Evolutionary conservation across 2,329 filamentous ascomycete species (phyloP).

Genomic region (Cercospora sp.): DNA sequence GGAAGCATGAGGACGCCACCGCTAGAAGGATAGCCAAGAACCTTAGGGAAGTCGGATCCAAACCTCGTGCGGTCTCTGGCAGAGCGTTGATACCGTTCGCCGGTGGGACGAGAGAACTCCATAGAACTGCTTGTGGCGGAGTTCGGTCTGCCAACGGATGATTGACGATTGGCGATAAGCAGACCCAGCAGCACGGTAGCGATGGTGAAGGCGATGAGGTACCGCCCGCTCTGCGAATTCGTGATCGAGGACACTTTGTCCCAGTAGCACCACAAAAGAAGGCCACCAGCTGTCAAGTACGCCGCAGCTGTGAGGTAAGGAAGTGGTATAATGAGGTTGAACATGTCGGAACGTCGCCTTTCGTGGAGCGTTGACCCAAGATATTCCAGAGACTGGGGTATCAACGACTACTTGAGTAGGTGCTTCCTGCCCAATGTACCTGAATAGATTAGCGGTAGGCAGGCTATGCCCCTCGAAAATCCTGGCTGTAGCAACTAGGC

Average conservation of each 20-base stretch:
- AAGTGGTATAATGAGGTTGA: background rate
- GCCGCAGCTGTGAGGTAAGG: background rate
- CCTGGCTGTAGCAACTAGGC: background rate
- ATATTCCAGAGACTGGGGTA: no score
- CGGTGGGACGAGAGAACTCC: no score
- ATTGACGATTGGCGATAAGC: no score
- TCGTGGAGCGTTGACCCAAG: background rate
- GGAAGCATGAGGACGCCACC: background rate
- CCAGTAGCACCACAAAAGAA: conserved; percentile 2
- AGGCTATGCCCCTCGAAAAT: background rate
- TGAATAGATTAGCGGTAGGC: background rate
- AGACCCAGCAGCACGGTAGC: no score
- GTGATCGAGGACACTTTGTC: background rate
- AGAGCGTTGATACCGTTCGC: background rate
- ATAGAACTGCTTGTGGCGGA: no score
- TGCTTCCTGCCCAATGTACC: background rate
- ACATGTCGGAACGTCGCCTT: background rate
- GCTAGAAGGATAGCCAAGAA: conserved; percentile 1
- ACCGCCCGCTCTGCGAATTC: background rate
- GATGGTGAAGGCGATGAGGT: background rate
- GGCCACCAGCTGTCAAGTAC: background rate
- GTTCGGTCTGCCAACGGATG: no score
- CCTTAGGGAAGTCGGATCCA: background rate
- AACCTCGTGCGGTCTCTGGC: conserved; percentile 1
- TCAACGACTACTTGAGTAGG: no score